Percentiles rank a stretch among this genome's conserved stretches.
These are phyloP conservation scores for Endocarpon pusillum DNA, from an alignment of 495 filamentous ascomycete species.

Conservation along the genomic window DNA sequence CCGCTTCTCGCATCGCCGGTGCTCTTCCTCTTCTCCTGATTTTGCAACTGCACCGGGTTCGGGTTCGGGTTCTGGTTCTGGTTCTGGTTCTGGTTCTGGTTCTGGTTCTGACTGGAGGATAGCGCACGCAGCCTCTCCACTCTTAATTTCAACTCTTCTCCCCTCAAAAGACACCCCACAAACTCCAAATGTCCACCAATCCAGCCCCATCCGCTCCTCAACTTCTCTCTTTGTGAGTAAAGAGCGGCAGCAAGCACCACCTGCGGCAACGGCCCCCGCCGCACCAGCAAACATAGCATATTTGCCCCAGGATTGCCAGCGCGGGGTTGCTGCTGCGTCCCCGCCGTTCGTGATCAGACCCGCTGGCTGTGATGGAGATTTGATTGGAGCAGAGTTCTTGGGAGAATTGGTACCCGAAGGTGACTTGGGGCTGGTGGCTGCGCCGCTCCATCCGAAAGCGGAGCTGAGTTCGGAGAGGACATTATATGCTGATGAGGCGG, in stretches of 20 bases:
- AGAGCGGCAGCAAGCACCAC: constrained; percentile 77
- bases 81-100: too few relatives aligned
- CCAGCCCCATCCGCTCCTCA: constrained; percentile 59
- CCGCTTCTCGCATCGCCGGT: background rate
- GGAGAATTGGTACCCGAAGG: constrained; percentile 8
- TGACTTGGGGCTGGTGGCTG: constrained; percentile 3
- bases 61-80: too few relatives aligned
- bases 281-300: constrained; percentile 72
- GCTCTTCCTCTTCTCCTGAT: constrained; percentile 13
- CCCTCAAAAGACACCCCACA: constrained; percentile 68
- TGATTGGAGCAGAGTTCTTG: constrained; percentile 5
- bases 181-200: constrained; percentile 89
- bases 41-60: too few relatives aligned
- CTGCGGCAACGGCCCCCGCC: constrained; percentile 63
- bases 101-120: too few relatives aligned
- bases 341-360: constrained; percentile 16
- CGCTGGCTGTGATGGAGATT: constrained; percentile 14
- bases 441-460: constrained; percentile 38
- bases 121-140: constrained; percentile 22
- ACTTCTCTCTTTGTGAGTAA: constrained; percentile 64
- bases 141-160: constrained; percentile 55
- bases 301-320: constrained; percentile 60
- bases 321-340: constrained; percentile 36
- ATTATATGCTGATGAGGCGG: constrained; percentile 48
- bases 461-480: constrained; percentile 47